phyloP scores from a whole-genome alignment of 352 stramenopile species.

The Phytophthora idaei region DNA sequence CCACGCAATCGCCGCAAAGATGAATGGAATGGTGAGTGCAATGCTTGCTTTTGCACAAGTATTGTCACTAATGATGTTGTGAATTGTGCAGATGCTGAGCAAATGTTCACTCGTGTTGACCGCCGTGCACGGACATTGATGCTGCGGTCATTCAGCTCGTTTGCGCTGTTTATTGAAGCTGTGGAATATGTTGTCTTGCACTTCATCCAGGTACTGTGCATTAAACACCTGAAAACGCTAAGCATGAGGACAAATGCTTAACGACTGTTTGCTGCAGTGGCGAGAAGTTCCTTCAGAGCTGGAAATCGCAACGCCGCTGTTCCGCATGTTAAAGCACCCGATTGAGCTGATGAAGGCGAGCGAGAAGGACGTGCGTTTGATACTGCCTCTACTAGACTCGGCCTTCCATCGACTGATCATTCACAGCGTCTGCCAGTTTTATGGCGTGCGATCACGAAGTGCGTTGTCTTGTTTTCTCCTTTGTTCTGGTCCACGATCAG shows the following conservation, averaged over 20 bases:
- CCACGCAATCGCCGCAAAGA: slow-evolving; percentile 57
- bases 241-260: background rate
- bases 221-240: background rate
- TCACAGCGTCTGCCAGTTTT: slow-evolving; percentile 90
- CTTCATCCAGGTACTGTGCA: slow-evolving; percentile 72
- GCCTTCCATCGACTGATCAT: slow-evolving; percentile 89
- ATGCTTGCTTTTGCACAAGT: slow-evolving; percentile 6
- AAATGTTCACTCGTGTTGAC: slow-evolving; percentile 82
- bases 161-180: slow-evolving; percentile 77
- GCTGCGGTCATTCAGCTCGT: slow-evolving; percentile 68
- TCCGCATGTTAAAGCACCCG: slow-evolving; percentile 64
- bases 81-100: slow-evolving; percentile 56
- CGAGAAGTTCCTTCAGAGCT: slow-evolving; percentile 72
- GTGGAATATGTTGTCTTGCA: slow-evolving; percentile 81
- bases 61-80: background rate
- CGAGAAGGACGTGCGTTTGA: slow-evolving; percentile 72
- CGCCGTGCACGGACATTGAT: slow-evolving; percentile 72
- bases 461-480: slow-evolving; percentile 21
- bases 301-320: slow-evolving; percentile 65
- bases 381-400: slow-evolving; percentile 79
- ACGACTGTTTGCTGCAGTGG: slow-evolving; percentile 48
- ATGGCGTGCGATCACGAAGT: slow-evolving; percentile 85
- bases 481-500: background rate
- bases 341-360: slow-evolving; percentile 62
- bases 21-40: slow-evolving; percentile 68